Evolutionary conservation across 2,329 filamentous ascomycete species (phyloP), one percentile per base, ranked within the genome.

Genomic region (Apiospora marii): DNA sequence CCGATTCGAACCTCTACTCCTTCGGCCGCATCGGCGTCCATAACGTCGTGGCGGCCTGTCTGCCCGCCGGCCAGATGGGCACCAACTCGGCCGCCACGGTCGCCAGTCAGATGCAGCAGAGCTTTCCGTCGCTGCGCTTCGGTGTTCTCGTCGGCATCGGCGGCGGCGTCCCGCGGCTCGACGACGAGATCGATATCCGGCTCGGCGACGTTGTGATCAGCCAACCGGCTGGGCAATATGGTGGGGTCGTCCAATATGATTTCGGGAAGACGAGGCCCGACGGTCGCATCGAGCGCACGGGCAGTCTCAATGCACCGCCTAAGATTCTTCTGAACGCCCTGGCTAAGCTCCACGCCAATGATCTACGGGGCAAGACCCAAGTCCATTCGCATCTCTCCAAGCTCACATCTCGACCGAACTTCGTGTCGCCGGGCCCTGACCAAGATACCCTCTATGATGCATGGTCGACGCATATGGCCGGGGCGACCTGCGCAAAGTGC

Each of bases 11-110:
- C 64, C 68, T 68, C 24, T 80, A 80, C 70, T 73, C 69, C 0
- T 73, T 78, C 44, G 79, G 78, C 30, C 51, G 67, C 10, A 74
- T 77, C 19, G 70, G 71, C 14, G 30, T 48, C 13, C 74, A 75
- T 41, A 74, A 77, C 41, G 43, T 79, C 27, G 74, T 76, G 24
- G 74, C 75, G 4, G 74, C 76, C 10, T 73, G 72, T 64, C 71
- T 79, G n/a, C 77, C 76, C 19, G 46, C 68, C 8, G 75, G 77
- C 2, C 73, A 69, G 34, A 74, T 77, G 48, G 79, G 79, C 1
- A 79, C 77, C 68, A 75, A 74, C 2, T 72, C 74, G 16, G 75
- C 76, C 34, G 77, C 75, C 3, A 70, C 61, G 14, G 75, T 75
- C 44, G 74, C 74, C 37, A 72, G 22, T 13, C n/a, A 76, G 24